Base-by-base conservation (phyloP, 768 basidiomycete species). In the Kwoniella dejecticola region DNA sequence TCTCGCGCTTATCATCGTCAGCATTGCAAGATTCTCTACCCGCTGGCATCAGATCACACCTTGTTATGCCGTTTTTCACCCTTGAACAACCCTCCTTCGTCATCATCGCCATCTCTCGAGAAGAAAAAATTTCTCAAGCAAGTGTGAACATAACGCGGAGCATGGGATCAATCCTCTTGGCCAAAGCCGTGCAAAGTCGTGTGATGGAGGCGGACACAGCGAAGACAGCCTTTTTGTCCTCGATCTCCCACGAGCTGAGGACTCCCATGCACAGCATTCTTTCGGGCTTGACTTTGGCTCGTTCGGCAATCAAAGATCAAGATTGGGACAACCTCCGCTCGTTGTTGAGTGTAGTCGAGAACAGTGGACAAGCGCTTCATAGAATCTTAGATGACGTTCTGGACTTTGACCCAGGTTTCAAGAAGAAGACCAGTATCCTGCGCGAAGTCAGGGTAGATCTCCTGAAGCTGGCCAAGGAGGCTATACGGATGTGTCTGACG, bases 261-360 rank as follows among this genome's bases (percentile, higher is more conserved):
- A 72, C 70, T 1, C 76, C 76, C 0, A 57, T 77, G 62, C 72
- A 75, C 60, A 67, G 71, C 1, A 42, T 77, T 24, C 46, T 71
- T 23, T 53, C 66, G 3, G 68, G 69, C 15, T 55, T 77, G 13
- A 48, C 71, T 38, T 55, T 77, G 8, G 49, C 74, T 4, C 59
- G 55, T n/a, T 42, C 55, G 15, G 57, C 70, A 2, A 38, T 60
- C 0, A 41, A 54, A 1, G 42, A 4, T 24, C 17, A 52, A 19
- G 52, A 68, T n/a, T 52, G 57, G 45, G 57, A 57, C 13, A 60
- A 63, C 17, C 26, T 59, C 24, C 26, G 31, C 11, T 19, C 38
- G 7, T 29, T 63, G 1, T 49, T 66, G 2, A 26, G 53, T n/a
- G 26, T 69, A 29, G 60, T 62, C 12, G 63, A 71, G 26, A 52